These are phyloP conservation scores for Citeromyces siamensis DNA, from an alignment of 1,139 yeast species.

Conservation along the genomic window DNA sequence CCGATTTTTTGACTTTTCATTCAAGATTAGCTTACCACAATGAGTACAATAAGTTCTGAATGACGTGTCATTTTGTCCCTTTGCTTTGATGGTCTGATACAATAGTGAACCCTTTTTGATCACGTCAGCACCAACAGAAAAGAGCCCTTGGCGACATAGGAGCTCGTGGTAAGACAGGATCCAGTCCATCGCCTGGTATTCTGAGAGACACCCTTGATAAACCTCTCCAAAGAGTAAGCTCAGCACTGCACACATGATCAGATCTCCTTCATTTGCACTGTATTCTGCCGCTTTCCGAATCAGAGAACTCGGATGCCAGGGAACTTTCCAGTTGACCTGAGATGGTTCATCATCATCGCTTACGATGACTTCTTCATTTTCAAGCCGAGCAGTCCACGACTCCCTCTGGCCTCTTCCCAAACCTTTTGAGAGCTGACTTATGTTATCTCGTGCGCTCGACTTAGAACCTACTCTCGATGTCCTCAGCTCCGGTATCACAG, in stretches of 20 bases:
- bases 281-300: slow-evolving; percentile 36
- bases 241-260: slow-evolving; percentile 48
- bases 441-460: slow-evolving; percentile 8
- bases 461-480: slow-evolving; percentile 5
- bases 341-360: slow-evolving; percentile 9
- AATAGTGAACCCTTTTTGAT: slow-evolving; percentile 32
- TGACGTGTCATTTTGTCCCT: slow-evolving; percentile 40
- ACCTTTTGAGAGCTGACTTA: slow-evolving; percentile 14
- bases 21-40: slow-evolving; percentile 52
- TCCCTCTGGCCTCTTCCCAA: slow-evolving; percentile 4
- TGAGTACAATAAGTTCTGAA: slow-evolving; percentile 56
- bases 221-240: slow-evolving; percentile 40
- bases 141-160: slow-evolving; percentile 38
- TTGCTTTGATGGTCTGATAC: slow-evolving; percentile 27
- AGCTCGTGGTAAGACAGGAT: slow-evolving; percentile 43
- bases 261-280: slow-evolving; percentile 52
- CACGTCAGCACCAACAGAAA: slow-evolving; percentile 46
- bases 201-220: slow-evolving; percentile 20
- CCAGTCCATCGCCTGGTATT: slow-evolving; percentile 35
- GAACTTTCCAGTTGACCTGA: slow-evolving; percentile 23
- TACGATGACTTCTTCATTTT: slow-evolving; percentile 8
- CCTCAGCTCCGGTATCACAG: neutral
- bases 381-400: slow-evolving; percentile 8
- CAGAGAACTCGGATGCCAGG: slow-evolving; percentile 33
- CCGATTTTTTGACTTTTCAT: slow-evolving; percentile 42